Evolutionary conservation across 805 yeast genomes (phyloP).

Genomic region (Tetrapisispora phaffii): DNA sequence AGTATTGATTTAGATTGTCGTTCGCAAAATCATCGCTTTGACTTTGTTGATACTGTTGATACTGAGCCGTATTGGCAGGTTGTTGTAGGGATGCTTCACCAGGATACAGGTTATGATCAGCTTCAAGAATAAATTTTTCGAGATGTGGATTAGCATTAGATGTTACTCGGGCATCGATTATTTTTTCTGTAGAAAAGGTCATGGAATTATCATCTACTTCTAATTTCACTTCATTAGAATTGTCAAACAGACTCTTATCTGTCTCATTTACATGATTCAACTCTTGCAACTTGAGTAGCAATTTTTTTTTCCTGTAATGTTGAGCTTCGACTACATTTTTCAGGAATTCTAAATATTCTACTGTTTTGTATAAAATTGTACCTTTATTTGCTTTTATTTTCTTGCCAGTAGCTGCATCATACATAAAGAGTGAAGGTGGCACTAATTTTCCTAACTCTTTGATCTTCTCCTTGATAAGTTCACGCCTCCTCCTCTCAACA

Average conservation of each 20-base stretch:
- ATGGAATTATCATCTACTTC: neutral
- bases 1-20: constrained; percentile 25
- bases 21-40: constrained; percentile 1
- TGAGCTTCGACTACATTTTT: constrained; percentile 52
- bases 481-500: constrained; percentile 86
- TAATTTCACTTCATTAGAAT: too few relatives aligned
- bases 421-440: constrained; percentile 60
- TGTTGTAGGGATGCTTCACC: neutral
- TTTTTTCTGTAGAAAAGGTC: constrained; percentile 11
- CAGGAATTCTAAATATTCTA: constrained; percentile 65
- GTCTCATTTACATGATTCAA: constrained; percentile 7
- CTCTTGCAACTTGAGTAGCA: constrained; percentile 33
- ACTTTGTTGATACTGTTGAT: neutral
- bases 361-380: constrained; percentile 63
- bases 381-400: constrained; percentile 79
- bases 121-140: neutral
- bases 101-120: neutral
- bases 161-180: constrained; percentile 20
- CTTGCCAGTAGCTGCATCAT: constrained; percentile 30
- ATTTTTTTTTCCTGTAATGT: constrained; percentile 35
- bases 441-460: constrained; percentile 72
- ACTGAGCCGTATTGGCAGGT: neutral
- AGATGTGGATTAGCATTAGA: neutral
- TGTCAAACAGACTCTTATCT: neutral
- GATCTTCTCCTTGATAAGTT: constrained; percentile 79